Conservation (phyloP, 2,329 filamentous ascomycete genomes). For the Colletotrichum abscissum region DNA sequence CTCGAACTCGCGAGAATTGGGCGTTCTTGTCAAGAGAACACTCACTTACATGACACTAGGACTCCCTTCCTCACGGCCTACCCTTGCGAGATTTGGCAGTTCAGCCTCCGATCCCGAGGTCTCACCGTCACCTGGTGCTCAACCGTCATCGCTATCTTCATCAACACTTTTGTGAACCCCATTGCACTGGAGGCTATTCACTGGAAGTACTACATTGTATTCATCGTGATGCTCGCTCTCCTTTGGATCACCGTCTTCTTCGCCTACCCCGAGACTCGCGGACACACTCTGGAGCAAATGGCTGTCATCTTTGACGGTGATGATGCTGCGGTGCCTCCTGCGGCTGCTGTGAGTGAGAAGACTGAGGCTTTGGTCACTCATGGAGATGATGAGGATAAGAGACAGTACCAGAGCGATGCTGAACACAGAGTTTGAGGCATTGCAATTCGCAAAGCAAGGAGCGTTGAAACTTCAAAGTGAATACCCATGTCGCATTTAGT, state of each 20-base stretch:
- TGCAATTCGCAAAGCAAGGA: no score
- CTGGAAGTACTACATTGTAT: constrained; percentile 59
- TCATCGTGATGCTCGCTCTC: constrained; percentile 46
- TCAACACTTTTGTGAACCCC: constrained; percentile 53
- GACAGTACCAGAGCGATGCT: not conserved
- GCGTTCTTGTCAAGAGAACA: not conserved
- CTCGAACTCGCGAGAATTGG: not conserved
- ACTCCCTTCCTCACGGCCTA: constrained; percentile 28
- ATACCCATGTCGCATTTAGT: not conserved
- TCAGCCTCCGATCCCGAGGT: constrained; percentile 20
- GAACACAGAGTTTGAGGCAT: not conserved
- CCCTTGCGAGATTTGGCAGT: constrained; percentile 32
- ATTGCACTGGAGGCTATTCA: constrained; percentile 53
- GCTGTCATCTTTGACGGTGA: constrained; percentile 32
- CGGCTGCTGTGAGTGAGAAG: constrained; percentile 21
- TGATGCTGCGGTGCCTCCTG: constrained; percentile 12
- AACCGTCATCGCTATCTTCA: constrained; percentile 25
- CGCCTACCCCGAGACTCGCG: constrained; percentile 28
- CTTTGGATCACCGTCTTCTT: constrained; percentile 25
- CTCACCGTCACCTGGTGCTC: constrained; percentile 29
- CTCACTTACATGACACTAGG: not conserved
- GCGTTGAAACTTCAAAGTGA: not conserved
- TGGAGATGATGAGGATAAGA: not conserved
- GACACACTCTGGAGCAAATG: constrained; percentile 33
- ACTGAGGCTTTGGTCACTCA: constrained; percentile 16